These are phyloP conservation scores for Houttuynia cordata DNA, from an alignment of 164 flowering plant species.

Conservation along the genomic window DNA sequence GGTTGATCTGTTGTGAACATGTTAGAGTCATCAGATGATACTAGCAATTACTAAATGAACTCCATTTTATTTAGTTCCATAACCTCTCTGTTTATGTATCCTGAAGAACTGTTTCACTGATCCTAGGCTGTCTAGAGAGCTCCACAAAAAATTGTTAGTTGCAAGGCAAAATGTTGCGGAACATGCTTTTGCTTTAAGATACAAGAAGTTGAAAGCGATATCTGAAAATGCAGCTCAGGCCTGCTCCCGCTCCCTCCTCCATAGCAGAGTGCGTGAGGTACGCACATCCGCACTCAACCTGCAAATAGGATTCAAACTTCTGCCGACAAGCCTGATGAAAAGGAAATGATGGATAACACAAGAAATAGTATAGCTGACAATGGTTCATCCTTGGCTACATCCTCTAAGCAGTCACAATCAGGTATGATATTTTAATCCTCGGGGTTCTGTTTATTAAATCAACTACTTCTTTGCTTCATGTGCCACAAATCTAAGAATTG, in stretches of 20 bases:
- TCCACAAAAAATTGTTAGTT: conserved; percentile 34
- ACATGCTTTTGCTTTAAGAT: conserved; percentile 27
- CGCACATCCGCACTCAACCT: conserved; percentile 29
- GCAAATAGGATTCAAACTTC: conserved; percentile 1
- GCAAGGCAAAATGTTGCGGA: conserved; percentile 39
- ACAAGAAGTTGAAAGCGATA: conserved; percentile 37
- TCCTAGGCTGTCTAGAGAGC: conserved; percentile 48
- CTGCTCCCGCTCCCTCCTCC: conserved; percentile 63
- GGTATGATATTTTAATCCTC: conserved; percentile 20
- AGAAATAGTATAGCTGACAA: conserved; percentile 3
- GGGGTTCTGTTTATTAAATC: background rate
- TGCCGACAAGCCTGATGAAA: background rate
- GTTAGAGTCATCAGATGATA: background rate
- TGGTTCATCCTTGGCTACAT: conserved; percentile 4
- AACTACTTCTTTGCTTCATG: too few relatives aligned
- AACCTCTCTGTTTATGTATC: background rate
- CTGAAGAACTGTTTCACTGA: conserved; percentile 3
- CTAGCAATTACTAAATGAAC: background rate
- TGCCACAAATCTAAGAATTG: too few relatives aligned
- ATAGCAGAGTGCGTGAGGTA: conserved; percentile 34
- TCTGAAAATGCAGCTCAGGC: conserved; percentile 51
- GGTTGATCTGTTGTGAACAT: too few relatives aligned
- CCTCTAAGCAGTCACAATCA: conserved; percentile 14
- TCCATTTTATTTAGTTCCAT: background rate
- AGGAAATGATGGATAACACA: background rate